phyloP scores from a whole-genome alignment of 2,329 filamentous ascomycete genomes.

The Colletotrichum tanaceti region DNA sequence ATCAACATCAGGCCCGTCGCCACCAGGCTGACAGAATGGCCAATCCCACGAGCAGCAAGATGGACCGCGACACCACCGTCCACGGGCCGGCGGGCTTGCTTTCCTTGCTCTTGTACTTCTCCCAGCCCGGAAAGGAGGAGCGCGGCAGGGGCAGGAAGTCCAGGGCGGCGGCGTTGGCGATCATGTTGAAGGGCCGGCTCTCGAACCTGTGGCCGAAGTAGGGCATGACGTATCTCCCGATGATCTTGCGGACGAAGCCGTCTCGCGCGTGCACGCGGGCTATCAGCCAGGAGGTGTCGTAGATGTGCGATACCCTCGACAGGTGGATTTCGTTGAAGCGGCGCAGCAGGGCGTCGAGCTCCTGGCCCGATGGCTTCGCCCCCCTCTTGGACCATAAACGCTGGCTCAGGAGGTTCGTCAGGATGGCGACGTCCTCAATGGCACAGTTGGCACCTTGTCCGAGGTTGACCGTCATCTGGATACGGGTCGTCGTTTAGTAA shows the following conservation, averaged over 20 bases:
- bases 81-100: not conserved
- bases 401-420: not conserved
- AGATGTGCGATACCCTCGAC: not conserved
- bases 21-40: not conserved
- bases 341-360: not conserved
- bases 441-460: constrained; percentile 3
- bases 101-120: not conserved
- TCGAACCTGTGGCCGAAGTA: constrained; percentile 5
- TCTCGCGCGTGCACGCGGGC: not conserved
- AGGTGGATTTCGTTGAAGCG: constrained; percentile 1
- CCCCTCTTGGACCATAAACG: not conserved
- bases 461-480: constrained; percentile 6
- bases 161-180: constrained; percentile 3
- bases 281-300: not conserved
- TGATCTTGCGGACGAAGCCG: not conserved
- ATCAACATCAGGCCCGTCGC: not conserved
- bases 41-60: not conserved
- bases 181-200: constrained; percentile 7
- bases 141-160: constrained; percentile 1
- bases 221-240: constrained; percentile 8
- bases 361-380: not conserved
- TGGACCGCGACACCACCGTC: not conserved
- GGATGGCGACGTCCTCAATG: not conserved
- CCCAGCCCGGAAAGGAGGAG: not conserved
- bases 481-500: not conserved